Evolutionary conservation across 2,329 filamentous ascomycete genomes (phyloP), one percentile per base, ranked within the genome.

Genomic region (Colletotrichum lentis): DNA sequence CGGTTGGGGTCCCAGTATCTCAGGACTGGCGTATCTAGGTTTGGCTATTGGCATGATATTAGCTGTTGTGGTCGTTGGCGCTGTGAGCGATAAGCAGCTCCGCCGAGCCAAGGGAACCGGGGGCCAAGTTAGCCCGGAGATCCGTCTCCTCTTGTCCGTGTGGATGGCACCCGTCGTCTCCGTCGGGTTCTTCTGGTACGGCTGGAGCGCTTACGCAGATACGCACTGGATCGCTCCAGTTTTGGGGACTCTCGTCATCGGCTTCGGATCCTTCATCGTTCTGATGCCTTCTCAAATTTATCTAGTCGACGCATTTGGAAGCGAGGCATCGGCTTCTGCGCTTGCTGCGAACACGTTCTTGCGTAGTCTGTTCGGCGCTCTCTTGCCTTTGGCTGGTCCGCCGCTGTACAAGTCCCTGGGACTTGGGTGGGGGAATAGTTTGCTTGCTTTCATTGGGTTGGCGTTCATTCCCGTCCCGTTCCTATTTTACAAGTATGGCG

Each of bases 201-300:
- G 87, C 49, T 89, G 87, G 87, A 78, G 81, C 2, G 82, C 85
- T 0, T 77, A 87, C 18, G 79, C 81, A 41, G 73, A 80, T 0
- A 77, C 79, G 0, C 85, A 87, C 71, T 90, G 86, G 85, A 85
- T 89, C 50, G 78, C 87, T 7, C 86, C 87, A 0, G 87, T 89
- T 58, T 81, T 89, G 43, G 87, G 87, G 4, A 85, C 84, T 0
- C 74, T 77, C 0, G 77, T 86, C 2, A 81, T 88, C 58, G 84
- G 85, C 0, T 74, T 82, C 1, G 85, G 85, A 27, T 80, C 82
- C 47, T 73, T 83, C 10, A 73, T 80, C 27, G 76, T 81, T 5
- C 82, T 82, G 14, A 62, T 66, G 57, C 49, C 57, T 3, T 55
- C 57, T 5, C 53, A 64, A 16, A 52, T 54, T 16, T 67, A 67